phyloP scores from a whole-genome alignment of 2,329 filamentous ascomycete genomes.

The Aspergillus brunneoviolaceus region DNA sequence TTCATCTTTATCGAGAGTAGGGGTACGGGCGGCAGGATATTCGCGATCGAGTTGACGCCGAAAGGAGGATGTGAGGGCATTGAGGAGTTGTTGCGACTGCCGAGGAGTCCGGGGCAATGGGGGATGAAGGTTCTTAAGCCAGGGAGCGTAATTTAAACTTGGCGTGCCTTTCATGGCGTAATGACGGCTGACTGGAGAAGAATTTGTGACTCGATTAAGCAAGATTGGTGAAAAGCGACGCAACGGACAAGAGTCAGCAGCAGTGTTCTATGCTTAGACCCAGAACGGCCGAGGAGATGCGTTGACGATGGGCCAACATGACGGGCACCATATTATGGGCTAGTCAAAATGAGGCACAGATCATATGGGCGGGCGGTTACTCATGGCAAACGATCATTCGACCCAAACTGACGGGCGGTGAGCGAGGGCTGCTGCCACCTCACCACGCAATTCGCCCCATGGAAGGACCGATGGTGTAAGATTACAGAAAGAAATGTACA shows the following conservation, averaged over 20 bases:
- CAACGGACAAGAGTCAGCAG: background rate
- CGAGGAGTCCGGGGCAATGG: slow-evolving; percentile 54
- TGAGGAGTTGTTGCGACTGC: slow-evolving; percentile 61
- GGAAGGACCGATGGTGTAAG: background rate
- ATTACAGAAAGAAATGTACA: too few species aligned
- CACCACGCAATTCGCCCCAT: slow-evolving; percentile 7
- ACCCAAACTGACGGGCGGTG: slow-evolving; percentile 14
- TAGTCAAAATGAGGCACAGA: too few species aligned
- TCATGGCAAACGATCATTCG: too few species aligned
- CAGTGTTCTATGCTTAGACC: too few species aligned
- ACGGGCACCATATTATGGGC: too few species aligned
- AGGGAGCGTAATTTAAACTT: slow-evolving; percentile 48
- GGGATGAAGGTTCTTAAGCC: slow-evolving; percentile 54
- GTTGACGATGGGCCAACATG: too few species aligned
- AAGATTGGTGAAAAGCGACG: background rate
- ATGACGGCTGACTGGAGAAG: background rate
- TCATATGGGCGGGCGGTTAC: too few species aligned
- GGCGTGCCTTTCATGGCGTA: slow-evolving; percentile 54
- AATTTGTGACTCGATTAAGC: slow-evolving; percentile 4
- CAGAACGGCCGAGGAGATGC: background rate
- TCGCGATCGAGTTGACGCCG: slow-evolving; percentile 61
- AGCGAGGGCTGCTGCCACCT: slow-evolving; percentile 15
- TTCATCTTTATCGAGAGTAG: slow-evolving; percentile 16
- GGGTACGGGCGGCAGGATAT: slow-evolving; percentile 46
- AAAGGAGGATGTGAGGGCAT: slow-evolving; percentile 62